Percentiles rank a stretch among this genome's conserved stretches.
Conservation (phyloP, 805 yeast species). For the Spathaspora sp. region DNA sequence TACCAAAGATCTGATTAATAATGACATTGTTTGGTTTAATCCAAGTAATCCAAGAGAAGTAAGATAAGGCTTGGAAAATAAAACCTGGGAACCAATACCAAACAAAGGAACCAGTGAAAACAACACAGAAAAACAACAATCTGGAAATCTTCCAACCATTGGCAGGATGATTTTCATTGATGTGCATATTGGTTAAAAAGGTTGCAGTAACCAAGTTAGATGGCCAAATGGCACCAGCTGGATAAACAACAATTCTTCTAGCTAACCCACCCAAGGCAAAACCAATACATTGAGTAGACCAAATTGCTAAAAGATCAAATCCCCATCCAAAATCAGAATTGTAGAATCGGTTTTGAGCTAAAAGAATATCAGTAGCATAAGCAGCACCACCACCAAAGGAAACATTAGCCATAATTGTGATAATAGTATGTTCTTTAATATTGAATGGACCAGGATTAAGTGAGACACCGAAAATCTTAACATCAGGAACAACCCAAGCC, state of each 20-base stretch:
- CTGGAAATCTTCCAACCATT: conserved; percentile 61
- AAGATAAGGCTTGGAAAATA: conserved; percentile 54
- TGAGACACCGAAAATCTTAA: conserved; percentile 26
- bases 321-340: conserved; percentile 47
- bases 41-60: conserved; percentile 67
- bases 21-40: conserved; percentile 55
- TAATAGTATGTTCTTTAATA: conserved; percentile 57
- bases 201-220: conserved; percentile 57
- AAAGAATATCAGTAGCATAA: conserved; percentile 54
- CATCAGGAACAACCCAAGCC: conserved; percentile 34
- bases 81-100: conserved; percentile 64
- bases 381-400: conserved; percentile 43
- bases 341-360: conserved; percentile 50
- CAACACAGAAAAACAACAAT: conserved; percentile 43
- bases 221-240: conserved; percentile 74
- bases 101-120: conserved; percentile 36
- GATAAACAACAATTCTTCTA: conserved; percentile 56
- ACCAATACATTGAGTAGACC: conserved; percentile 61
- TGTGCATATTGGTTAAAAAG: conserved; percentile 50
- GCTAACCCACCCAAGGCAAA: conserved; percentile 65
- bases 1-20: conserved; percentile 66
- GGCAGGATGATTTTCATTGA: conserved; percentile 47
- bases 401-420: conserved; percentile 51
- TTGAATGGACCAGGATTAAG: conserved; percentile 63
- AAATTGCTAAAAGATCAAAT: conserved; percentile 46